These are phyloP conservation scores for Lagenaria siceraria DNA, from an alignment of 306 rosid genomes.

Conservation along the genomic window DNA sequence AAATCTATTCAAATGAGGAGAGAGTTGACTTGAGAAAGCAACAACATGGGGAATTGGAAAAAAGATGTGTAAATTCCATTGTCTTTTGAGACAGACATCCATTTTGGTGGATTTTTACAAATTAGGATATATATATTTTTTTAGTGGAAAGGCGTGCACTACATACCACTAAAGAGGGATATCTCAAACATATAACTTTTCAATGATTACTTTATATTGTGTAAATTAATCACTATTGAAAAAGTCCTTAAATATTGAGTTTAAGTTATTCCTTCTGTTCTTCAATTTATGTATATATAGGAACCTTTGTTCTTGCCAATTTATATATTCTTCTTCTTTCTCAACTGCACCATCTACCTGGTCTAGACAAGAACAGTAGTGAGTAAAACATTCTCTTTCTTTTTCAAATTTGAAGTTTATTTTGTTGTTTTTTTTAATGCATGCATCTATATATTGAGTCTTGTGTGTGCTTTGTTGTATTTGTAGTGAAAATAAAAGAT, in stretches of 20 bases:
- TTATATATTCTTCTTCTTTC: neutral
- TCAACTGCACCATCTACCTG: neutral
- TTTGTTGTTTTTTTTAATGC: neutral
- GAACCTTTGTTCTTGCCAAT: neutral
- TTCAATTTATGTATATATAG: neutral
- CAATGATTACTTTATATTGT: neutral
- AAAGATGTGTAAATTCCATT: neutral
- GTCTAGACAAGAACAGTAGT: neutral
- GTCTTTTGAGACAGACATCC: neutral
- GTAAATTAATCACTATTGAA: constrained; percentile 1
- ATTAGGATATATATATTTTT: neutral
- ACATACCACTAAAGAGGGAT: neutral
- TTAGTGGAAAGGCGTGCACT: neutral
- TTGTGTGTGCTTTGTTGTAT: neutral
- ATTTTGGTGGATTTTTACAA: neutral
- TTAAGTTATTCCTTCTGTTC: neutral
- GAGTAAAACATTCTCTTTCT: neutral
- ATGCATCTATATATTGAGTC: neutral
- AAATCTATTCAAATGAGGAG: neutral
- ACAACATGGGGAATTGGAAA: neutral
- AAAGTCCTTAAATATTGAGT: constrained; percentile 1
- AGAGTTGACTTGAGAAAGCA: neutral
- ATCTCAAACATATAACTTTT: too few species aligned
- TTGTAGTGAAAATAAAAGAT: neutral
- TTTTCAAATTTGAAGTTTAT: neutral